Evolutionary conservation across 495 filamentous ascomycete genomes (phyloP), one percentile per base, ranked within the genome.

Genomic region (Ramalina peruviana): DNA sequence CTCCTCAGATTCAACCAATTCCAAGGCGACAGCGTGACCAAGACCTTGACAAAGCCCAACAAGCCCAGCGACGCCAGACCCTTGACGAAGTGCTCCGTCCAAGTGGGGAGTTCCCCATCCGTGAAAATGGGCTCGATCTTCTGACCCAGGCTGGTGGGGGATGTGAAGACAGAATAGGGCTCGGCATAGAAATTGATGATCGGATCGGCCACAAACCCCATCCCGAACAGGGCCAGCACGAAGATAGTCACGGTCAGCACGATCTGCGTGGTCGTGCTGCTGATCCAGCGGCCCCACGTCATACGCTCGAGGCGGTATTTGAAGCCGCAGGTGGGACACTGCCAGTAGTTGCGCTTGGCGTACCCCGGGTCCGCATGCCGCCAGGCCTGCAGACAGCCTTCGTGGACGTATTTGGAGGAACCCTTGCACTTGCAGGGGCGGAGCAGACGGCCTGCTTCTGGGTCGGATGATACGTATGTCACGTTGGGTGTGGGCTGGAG

Each of bases 401-500:
- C 86, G 63, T 98, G 92, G 33, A 97, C 88, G 69, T 94, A 96
- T 66, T 83, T 82, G 50, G 88, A 85, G 13, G 82, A 85, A 48
- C 92, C 92, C 67, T 85, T 90, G 71, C 92, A 98, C 64, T 81
- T 79, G 72, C 92, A 98, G 4, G 92, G 92, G 25, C 85, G 82
- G 43, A 98, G 73, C n/a, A 98, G 70, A 5, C 87, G 82, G 37
- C 87, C 88, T 33, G 76, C 68, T 49, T 83, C 76, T n/a, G 80
- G 78, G 56, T 81, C 86, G 44, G 76, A 69, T 1, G 87, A 90
- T 15, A 82, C 74, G 58, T 94, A 94, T 48, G 75, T 74, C 37
- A 88, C 80, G 46, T 78, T 75, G 15, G 83, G 70, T 48, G 63
- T 58, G 25, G 74, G 66, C 40, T 80, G 72, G 46, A 90, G 72